phyloP scores from a whole-genome alignment of 768 basidiomycete genomes.

The Boletellus ananiceps region DNA sequence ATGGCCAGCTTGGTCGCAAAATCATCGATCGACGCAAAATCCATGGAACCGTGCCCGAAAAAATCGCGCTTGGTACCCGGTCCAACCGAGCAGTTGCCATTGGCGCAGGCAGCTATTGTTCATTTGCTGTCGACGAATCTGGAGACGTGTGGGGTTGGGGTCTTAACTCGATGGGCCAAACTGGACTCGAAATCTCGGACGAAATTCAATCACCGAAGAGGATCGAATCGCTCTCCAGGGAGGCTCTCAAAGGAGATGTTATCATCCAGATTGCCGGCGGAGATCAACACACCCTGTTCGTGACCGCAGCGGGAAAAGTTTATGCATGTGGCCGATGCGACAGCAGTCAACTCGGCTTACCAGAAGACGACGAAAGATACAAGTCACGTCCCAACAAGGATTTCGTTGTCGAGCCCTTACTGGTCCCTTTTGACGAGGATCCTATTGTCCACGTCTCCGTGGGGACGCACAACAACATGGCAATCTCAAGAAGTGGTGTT shows the following conservation, averaged over 20 bases:
- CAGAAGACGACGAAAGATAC: constrained; percentile 63
- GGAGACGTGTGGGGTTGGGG: constrained; percentile 95
- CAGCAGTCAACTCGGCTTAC: constrained; percentile 75
- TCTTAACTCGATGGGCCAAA: constrained; percentile 86
- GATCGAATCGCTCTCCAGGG: constrained; percentile 59
- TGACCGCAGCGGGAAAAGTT: constrained; percentile 77
- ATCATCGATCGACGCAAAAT: constrained; percentile 85
- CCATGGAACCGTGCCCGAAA: constrained; percentile 85
- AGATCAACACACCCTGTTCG: constrained; percentile 87
- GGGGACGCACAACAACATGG: constrained; percentile 72
- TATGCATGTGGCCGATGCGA: constrained; percentile 85
- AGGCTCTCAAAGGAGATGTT: constrained; percentile 52
- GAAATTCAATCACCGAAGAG: constrained; percentile 61
- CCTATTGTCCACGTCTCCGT: constrained; percentile 60
- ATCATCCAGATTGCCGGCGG: constrained; percentile 78
- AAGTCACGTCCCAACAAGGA: constrained; percentile 50
- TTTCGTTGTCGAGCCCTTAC: constrained; percentile 61
- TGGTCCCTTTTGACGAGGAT: constrained; percentile 64
- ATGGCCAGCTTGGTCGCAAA: constrained; percentile 87
- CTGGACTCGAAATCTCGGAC: constrained; percentile 51
- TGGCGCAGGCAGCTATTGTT: constrained; percentile 81
- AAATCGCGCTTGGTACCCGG: constrained; percentile 70
- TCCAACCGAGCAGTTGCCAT: constrained; percentile 60
- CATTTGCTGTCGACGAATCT: constrained; percentile 82
- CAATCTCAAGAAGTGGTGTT: constrained; percentile 60